These are phyloP conservation scores for Diaporthe sp. DNA, from an alignment of 2,329 filamentous ascomycete species.

Conservation along the genomic window DNA sequence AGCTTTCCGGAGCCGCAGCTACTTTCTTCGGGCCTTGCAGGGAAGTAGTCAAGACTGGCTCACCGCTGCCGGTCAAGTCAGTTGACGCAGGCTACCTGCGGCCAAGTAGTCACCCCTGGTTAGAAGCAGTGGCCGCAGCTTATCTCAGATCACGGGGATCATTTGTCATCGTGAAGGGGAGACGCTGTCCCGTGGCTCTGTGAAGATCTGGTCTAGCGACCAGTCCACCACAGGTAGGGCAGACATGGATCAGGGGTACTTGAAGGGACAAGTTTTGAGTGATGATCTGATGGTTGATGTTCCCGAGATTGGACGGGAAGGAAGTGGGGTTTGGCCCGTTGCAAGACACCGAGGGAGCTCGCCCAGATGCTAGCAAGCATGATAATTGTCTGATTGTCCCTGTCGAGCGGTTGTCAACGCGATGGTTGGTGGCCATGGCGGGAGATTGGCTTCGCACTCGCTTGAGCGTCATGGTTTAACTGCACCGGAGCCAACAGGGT, in stretches of 20 bases:
- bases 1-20: not conserved
- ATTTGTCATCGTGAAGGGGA: constrained; percentile 1
- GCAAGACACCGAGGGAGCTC: constrained; percentile 6
- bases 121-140: not conserved
- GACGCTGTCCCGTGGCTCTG: not conserved
- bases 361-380: constrained; percentile 22
- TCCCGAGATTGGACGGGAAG: constrained; percentile 34
- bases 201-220: not conserved
- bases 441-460: constrained; percentile 32
- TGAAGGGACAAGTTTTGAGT: not conserved
- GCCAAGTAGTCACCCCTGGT: constrained; percentile 7
- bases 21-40: not conserved
- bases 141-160: constrained; percentile 20
- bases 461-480: not conserved
- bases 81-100: constrained; percentile 12
- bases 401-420: not conserved
- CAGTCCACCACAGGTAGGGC: constrained; percentile 4
- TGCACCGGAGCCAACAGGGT: not conserved
- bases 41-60: not conserved
- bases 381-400: not conserved
- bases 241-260: constrained; percentile 17
- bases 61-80: constrained; percentile 7
- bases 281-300: constrained; percentile 33
- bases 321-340: constrained; percentile 13
- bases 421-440: not conserved